These are phyloP conservation scores for Populus euphratica DNA, from an alignment of 345 rosid genomes.

Conservation along the genomic window DNA sequence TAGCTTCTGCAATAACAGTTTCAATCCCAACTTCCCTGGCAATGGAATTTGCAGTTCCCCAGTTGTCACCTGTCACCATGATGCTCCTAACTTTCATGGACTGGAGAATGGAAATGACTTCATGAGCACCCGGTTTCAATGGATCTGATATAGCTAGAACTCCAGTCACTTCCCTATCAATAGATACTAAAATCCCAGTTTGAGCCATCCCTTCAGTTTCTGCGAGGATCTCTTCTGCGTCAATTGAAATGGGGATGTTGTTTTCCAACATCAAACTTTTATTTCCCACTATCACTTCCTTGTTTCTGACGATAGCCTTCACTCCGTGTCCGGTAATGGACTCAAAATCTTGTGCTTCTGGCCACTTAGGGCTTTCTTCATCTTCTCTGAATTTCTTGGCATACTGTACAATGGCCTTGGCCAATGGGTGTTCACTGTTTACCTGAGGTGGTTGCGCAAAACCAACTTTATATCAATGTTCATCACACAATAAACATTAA, in stretches of 20 bases:
- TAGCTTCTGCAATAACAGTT: constrained; percentile 76
- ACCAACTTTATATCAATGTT: not conserved
- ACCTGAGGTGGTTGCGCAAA: constrained; percentile 31
- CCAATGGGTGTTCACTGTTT: constrained; percentile 93
- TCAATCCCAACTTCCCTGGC: constrained; percentile 80
- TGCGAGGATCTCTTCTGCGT: constrained; percentile 65
- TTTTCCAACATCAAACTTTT: constrained; percentile 56
- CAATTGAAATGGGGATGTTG: constrained; percentile 42
- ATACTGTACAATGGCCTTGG: constrained; percentile 76
- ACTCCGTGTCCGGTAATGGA: constrained; percentile 88
- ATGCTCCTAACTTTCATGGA: constrained; percentile 77
- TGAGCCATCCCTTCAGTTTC: constrained; percentile 80
- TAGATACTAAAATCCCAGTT: constrained; percentile 71
- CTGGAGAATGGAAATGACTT: constrained; percentile 70
- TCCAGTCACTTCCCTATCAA: constrained; percentile 58
- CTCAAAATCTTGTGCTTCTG: constrained; percentile 68
- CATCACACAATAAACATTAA: not conserved
- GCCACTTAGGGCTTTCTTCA: constrained; percentile 77
- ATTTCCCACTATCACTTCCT: constrained; percentile 75
- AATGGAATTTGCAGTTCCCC: constrained; percentile 93
- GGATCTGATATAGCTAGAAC: constrained; percentile 80
- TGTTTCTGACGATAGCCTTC: constrained; percentile 56
- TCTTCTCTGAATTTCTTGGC: constrained; percentile 74
- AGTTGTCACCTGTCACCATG: constrained; percentile 93
- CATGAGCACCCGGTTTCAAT: constrained; percentile 63